Evolutionary conservation across 306 rosid genomes (phyloP).

Genomic region (Rosa rugosa): DNA sequence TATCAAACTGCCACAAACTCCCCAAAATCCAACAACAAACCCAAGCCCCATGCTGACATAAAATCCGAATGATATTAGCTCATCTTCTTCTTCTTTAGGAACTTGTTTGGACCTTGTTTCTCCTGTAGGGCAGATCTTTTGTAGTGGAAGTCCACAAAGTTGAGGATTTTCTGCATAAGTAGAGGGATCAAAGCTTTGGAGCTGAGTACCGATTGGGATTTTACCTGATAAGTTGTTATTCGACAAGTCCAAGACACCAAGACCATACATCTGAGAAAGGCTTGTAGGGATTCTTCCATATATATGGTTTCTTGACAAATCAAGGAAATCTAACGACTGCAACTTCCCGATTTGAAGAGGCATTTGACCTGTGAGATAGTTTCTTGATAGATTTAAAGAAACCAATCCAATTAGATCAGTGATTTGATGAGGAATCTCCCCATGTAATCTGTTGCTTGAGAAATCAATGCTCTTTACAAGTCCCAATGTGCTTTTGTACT

Average conservation of each 20-base stretch:
- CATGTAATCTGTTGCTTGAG: conserved; percentile 3
- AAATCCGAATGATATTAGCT: not conserved
- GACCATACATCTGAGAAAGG: not conserved
- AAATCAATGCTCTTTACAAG: conserved; percentile 14
- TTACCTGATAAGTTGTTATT: conserved; percentile 19
- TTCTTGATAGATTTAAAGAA: conserved; percentile 21
- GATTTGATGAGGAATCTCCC: conserved; percentile 14
- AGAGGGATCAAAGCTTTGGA: not conserved
- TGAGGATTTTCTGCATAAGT: conserved; percentile 11
- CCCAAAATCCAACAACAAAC: not conserved
- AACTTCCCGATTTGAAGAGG: conserved; percentile 3
- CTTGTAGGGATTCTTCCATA: not conserved
- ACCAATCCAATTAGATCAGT: conserved; percentile 14
- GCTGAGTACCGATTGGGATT: conserved; percentile 19
- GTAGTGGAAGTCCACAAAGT: conserved; percentile 26
- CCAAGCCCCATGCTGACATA: not conserved
- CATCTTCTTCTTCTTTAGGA: not conserved
- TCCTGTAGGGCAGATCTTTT: not conserved
- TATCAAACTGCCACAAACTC: not conserved
- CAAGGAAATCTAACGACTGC: not conserved
- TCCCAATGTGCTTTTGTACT: not conserved
- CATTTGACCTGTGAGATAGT: conserved; percentile 3
- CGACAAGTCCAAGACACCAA: conserved; percentile 15
- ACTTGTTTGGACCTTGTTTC: not conserved
- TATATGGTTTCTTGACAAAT: conserved; percentile 12